Percentiles rank a stretch among this genome's conserved stretches.
These are phyloP conservation scores for Pisolithus tinctorius DNA, from an alignment of 768 basidiomycete genomes.

Conservation along the genomic window DNA sequence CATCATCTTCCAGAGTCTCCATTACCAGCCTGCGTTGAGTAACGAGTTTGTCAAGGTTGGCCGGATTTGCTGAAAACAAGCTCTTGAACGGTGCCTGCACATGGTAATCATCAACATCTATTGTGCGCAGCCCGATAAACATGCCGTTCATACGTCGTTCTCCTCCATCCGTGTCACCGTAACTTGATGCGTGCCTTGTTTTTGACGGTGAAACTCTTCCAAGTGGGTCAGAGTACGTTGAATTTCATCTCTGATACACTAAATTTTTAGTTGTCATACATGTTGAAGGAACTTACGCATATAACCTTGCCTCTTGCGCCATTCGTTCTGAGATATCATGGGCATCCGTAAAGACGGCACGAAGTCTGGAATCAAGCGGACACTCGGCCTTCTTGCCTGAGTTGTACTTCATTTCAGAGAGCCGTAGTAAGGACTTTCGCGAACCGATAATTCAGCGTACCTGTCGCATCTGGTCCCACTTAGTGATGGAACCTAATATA, in stretches of 20 bases:
- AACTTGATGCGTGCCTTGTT: slow-evolving; percentile 4
- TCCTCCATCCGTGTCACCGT: slow-evolving; percentile 4
- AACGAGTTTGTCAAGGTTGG: slow-evolving; percentile 27
- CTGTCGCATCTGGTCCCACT: background rate
- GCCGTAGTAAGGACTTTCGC: background rate
- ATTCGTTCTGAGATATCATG: slow-evolving; percentile 8
- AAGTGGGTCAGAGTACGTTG: slow-evolving; percentile 15
- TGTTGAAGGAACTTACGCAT: slow-evolving; percentile 16
- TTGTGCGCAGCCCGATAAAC: background rate
- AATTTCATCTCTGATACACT: slow-evolving; percentile 13
- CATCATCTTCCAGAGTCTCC: slow-evolving; percentile 25
- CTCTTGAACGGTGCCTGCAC: slow-evolving; percentile 17
- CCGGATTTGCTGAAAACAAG: slow-evolving; percentile 18
- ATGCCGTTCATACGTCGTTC: slow-evolving; percentile 13
- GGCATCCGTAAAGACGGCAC: slow-evolving; percentile 12
- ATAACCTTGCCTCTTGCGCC: slow-evolving; percentile 20
- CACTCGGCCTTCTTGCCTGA: slow-evolving; percentile 10
- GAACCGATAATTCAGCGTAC: background rate
- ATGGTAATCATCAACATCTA: slow-evolving; percentile 1
- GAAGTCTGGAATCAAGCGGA: slow-evolving; percentile 14
- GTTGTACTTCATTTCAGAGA: background rate
- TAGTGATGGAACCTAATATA: no score
- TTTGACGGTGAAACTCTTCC: slow-evolving; percentile 15
- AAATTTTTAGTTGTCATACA: background rate
- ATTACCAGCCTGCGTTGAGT: slow-evolving; percentile 24